Conservation (phyloP, 2,329 filamentous ascomycete genomes). For the Colletotrichum tropicale region DNA sequence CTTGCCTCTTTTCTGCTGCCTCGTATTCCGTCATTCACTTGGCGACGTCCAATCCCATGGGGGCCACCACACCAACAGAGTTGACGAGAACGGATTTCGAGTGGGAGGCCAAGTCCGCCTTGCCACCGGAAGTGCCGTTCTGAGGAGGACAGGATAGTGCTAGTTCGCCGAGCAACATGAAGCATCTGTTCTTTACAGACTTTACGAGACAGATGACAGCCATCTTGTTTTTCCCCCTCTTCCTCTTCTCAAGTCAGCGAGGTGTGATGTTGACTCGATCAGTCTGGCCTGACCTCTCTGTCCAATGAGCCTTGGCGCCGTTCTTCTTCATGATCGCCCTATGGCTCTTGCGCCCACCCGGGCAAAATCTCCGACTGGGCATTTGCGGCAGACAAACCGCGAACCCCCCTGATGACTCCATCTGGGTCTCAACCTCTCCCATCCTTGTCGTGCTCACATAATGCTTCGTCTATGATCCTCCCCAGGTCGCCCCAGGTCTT, state of each 20-base stretch:
- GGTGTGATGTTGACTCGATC: not conserved
- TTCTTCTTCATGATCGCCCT: not conserved
- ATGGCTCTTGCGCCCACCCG: not conserved
- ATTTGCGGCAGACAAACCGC: not conserved
- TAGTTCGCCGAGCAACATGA: not conserved
- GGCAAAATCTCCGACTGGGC: not conserved
- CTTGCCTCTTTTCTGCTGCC: not conserved
- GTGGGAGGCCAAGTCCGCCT: not conserved
- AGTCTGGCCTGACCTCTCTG: not conserved
- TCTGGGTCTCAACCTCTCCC: not conserved
- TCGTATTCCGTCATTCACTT: not conserved
- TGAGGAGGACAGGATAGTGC: not conserved
- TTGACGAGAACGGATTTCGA: not conserved
- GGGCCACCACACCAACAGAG: not conserved
- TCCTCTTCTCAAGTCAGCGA: not conserved
- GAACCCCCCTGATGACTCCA: not conserved
- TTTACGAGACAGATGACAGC: slow-evolving; percentile 6
- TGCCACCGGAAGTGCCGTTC: not conserved
- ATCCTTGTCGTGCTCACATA: not conserved
- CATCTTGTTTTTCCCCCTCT: not conserved
- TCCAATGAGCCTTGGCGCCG: not conserved
- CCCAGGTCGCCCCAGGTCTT: not conserved
- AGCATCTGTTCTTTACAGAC: not conserved
- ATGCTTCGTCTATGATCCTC: not conserved
- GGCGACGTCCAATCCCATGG: not conserved